Base-by-base conservation (phyloP, 208 protist genomes). In the Trypanosomatidae sp. region DNA sequence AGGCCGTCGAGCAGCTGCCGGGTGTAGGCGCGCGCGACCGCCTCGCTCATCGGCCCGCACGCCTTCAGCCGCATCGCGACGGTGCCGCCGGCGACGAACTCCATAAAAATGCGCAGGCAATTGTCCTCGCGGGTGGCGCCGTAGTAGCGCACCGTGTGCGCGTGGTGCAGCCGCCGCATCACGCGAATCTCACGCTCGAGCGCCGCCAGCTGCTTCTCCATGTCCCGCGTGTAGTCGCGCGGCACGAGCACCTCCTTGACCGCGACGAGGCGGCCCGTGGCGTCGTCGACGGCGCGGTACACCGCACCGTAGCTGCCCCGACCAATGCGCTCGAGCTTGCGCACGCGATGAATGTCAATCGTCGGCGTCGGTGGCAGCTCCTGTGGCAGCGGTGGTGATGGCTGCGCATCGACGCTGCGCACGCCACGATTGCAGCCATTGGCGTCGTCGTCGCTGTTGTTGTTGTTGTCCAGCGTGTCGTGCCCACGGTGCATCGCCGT, bases 161-260 rank as follows among this genome's bases (percentile, higher is more conserved):
- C 63, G 59, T 97, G 88, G 13, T 82, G 56, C 43, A 97, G 70
- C 47, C 81, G 74, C 6, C 86, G 77, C 88, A 96, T 96, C 20
- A 97, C 68, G 6, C 64, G 56, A 44, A 97, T 94, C 61, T 97
- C 92, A 5, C 79, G 69, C 65, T 96, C 80, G 22, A 95, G 45
- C 32, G 66, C 56, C 13, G 54, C 44, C 15, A 96, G 53, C 66
- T 88, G 79, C 56, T 73, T 75, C 38, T 92, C 78, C 28, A 78
- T 43, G 33, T 85, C 72, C 53, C 80, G 88, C 8, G 63, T 80
- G 37, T 80, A 78, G 48, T 92, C 86, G 39, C 83, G 66, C 11
- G 75, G 56, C 6, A 92, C 76, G 4, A 85, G 37, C 39, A 94
- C 82, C 33, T 90, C 75, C 45, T 94, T 94, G 35, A 94, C 70